These are phyloP conservation scores for Exophiala phaeomuriformis DNA, from an alignment of 2,329 filamentous ascomycete genomes.

Conservation along the genomic window DNA sequence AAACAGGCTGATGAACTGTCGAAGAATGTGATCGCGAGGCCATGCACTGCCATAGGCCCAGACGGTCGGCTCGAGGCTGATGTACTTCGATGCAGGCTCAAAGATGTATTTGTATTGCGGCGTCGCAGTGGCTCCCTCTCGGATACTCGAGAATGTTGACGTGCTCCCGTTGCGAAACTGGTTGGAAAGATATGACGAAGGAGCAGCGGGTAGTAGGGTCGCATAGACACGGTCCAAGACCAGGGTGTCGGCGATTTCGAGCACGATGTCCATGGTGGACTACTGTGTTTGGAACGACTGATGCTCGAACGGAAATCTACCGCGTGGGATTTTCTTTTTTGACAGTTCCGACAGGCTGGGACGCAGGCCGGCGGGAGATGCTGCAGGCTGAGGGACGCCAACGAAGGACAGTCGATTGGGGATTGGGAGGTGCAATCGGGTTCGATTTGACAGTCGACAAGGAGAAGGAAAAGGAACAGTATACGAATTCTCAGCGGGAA, in stretches of 20 bases:
- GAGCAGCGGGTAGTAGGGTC: constrained; percentile 55
- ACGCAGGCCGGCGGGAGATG: too few species aligned
- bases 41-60: constrained; percentile 73
- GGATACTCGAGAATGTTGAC: constrained; percentile 48
- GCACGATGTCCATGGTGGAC: constrained; percentile 76
- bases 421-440: not conserved
- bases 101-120: constrained; percentile 53
- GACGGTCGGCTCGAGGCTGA: constrained; percentile 62
- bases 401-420: not conserved
- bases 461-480: not conserved
- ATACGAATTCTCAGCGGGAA: not conserved
- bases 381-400: too few species aligned
- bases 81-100: constrained; percentile 62
- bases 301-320: too few species aligned
- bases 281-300: too few species aligned
- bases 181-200: constrained; percentile 48
- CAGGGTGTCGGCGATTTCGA: constrained; percentile 77
- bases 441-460: not conserved
- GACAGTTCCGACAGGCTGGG: too few species aligned
- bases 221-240: constrained; percentile 75
- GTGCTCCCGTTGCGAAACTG: constrained; percentile 46
- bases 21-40: constrained; percentile 67
- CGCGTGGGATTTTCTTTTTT: too few species aligned
- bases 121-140: constrained; percentile 35
- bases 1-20: constrained; percentile 70